Evolutionary conservation across 495 filamentous ascomycete genomes (phyloP), one percentile per base, ranked within the genome.

Genomic region (Aeminium ludgeri): DNA sequence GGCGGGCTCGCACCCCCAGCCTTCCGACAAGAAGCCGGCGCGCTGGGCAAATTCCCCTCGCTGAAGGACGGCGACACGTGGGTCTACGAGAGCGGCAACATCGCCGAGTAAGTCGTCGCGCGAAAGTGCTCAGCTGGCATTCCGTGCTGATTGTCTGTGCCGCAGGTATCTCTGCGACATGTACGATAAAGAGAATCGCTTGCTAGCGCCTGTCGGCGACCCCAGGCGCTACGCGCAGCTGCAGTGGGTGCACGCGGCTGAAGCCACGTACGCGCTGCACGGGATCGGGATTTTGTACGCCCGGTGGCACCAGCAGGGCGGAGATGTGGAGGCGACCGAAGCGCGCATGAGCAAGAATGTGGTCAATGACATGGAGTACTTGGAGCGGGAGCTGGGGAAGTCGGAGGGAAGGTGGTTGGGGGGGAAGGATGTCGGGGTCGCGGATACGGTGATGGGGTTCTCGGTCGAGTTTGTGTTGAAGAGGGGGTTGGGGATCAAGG

Each of bases 51-150:
- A 40, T 55, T 57, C 13, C 62, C 61, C 2, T 44, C 48, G 19
- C 32, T 65, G 18, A 51, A 50, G 33, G 58, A 62, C 41, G 59
- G 51, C 17, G 46, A 48, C 19, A 31, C 59, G 33, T 38, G 44
- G 5, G 20, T 63, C n/a, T 42, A 49, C 23, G 60, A 63, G 46
- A 65, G 61, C 43, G 61, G 61, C 15, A 58, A 58, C 20, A 61
- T 65, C 46, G 53, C 53, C 2, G 52, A 54, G 51, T 54, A 37
- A 28, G 50, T 30, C 29, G 15, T 6, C 2, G 27, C 18, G n/a
- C 5, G 0, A 17, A 4, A 7, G 29, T 10, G 23, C 7, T 16
- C 2, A 2, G 10, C 25, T n/a, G 10, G 10, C n/a, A n/a, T n/a
- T n/a, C n/a, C n/a, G n/a, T n/a, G n/a, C n/a, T n/a, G n/a, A 38